Evolutionary conservation across 257 asterid genomes (phyloP).

Genomic region (Nemophila menziesii): DNA sequence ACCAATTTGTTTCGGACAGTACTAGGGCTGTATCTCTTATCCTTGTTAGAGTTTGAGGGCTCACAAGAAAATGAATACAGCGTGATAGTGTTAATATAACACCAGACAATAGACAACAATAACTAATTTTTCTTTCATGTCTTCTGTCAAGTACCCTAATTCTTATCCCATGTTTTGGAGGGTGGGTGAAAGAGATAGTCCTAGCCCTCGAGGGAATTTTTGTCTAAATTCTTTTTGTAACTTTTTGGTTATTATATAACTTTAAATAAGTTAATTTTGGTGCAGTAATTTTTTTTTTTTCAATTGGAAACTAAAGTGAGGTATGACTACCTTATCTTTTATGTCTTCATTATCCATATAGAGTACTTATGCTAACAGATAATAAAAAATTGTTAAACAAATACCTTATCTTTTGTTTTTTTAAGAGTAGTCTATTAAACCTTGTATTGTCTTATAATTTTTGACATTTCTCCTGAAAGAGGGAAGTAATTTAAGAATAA

Average conservation of each 20-base stretch:
- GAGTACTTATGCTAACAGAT: neutral
- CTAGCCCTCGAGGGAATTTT: neutral
- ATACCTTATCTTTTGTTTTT: neutral
- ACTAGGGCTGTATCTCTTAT: neutral
- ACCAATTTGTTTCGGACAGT: neutral
- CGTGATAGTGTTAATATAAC: neutral
- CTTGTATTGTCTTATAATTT: slow-evolving; percentile 5
- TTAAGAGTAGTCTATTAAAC: neutral
- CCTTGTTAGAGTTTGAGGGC: neutral
- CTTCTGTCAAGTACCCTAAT: neutral
- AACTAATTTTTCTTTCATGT: neutral
- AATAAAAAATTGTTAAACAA: neutral
- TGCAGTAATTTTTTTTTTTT: neutral
- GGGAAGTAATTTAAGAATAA: slow-evolving; percentile 23
- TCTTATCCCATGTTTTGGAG: neutral
- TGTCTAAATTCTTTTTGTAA: too few species aligned
- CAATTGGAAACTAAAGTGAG: neutral
- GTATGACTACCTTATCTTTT: neutral
- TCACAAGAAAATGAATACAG: neutral
- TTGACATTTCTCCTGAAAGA: slow-evolving; percentile 15
- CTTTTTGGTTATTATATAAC: too few species aligned
- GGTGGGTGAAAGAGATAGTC: neutral
- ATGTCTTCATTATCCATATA: neutral
- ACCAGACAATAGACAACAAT: neutral
- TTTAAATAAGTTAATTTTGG: too few species aligned